Base-by-base conservation (phyloP, 139 green algal genomes). In the Chlorella sp. region DNA sequence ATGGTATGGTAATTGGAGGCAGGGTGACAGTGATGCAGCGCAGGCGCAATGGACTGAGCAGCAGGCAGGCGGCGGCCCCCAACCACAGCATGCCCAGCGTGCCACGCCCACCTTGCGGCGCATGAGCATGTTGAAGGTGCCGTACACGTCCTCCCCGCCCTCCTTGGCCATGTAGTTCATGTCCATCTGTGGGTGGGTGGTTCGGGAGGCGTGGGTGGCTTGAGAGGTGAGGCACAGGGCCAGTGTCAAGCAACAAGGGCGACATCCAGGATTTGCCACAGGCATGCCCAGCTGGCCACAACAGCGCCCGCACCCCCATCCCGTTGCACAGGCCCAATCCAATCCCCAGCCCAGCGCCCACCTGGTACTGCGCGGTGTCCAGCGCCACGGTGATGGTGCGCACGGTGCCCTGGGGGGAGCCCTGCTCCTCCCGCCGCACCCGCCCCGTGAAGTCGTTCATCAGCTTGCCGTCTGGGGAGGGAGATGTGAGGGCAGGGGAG, bases 371-470 rank as follows among this genome's bases (percentile, higher is more conserved):
- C 25, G 96, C 96, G 1, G 95, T 88, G 87, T 99, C 97, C 74
- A 99, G 86, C 7, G 94, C 93, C 30, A 99, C 82, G 0, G 91
- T 91, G 17, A 98, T 26, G 32, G 95, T 99, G 64, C 97, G 93
- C 51, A 81, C 60, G 38, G 87, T 90, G 74, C 97, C 97, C 62
- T 89, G 60, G 23, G 92, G 92, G 4, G 88, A 81, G 16, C 81
- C 72, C 55, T 60, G 78, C 63, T 94, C 83, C 36, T 98, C 93
- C 0, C 83, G 82, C 51, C 91, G 91, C 65, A 96, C 89, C 12
- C 95, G 88, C 25, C 94, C 96, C 0, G 92, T 97, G 91, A 98
- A 98, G 90, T 99, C 96, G 85, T 99, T 98, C 95, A 99, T 97
- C 20, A 98, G 92, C 71, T 87, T 89, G 21, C 90, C 90, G 25